These are phyloP conservation scores for Adenanthera pavonina DNA, from an alignment of 306 rosid species.

Conservation along the genomic window DNA sequence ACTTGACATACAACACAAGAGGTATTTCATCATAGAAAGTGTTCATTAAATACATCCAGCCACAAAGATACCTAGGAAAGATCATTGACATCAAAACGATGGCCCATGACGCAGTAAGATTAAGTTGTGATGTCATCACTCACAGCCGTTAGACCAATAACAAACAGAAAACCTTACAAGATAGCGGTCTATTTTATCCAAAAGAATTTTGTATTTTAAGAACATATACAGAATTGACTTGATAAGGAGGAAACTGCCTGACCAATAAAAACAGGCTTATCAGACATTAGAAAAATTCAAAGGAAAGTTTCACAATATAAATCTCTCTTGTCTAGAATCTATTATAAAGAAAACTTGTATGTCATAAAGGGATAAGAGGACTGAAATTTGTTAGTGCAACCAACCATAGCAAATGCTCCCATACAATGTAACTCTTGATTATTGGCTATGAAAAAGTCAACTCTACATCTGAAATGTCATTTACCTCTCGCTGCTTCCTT, in stretches of 20 bases:
- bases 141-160: not conserved
- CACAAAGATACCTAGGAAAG: conserved; percentile 3
- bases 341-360: not conserved
- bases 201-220: not conserved
- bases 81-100: not conserved
- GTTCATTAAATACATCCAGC: not conserved
- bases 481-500: conserved; percentile 79
- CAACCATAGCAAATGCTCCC: conserved; percentile 22
- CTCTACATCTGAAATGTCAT: conserved; percentile 33
- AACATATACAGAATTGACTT: conserved; percentile 2
- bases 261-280: not conserved
- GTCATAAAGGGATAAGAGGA: not conserved
- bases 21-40: not conserved
- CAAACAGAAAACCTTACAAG: not conserved
- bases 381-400: conserved; percentile 30
- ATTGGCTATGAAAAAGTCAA: conserved; percentile 34
- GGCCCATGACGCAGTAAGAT: not conserved
- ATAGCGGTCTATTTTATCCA: not conserved
- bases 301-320: not conserved
- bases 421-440: conserved; percentile 13
- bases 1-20: not conserved
- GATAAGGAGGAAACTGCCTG: conserved; percentile 1
- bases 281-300: not conserved
- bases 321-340: not conserved
- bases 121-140: not conserved